Evolutionary conservation across 345 rosid species (phyloP).

Genomic region (Isatis tinctoria): DNA sequence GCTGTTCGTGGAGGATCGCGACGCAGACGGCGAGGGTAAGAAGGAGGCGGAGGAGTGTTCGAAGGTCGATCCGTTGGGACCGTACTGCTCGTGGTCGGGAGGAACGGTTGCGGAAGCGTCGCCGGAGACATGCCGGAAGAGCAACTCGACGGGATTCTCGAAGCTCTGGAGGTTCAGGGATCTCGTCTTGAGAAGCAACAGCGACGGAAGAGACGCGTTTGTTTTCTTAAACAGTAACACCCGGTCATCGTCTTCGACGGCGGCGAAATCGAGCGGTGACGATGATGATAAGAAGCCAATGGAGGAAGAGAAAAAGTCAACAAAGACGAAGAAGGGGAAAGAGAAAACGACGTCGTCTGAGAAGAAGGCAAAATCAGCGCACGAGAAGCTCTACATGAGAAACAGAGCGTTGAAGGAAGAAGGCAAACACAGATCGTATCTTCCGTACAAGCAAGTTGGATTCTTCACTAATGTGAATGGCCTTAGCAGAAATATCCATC

Average conservation of each 20-base stretch:
- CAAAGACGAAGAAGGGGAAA: conserved; percentile 3
- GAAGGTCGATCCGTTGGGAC: conserved; percentile 17
- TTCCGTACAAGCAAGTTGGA: conserved; percentile 68
- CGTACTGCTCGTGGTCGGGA: conserved; percentile 41
- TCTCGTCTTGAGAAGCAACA: conserved; percentile 39
- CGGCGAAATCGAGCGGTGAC: conserved; percentile 5
- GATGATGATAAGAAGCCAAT: background rate
- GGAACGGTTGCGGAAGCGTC: conserved; percentile 41
- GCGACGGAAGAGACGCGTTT: conserved; percentile 61
- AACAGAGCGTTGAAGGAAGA: conserved; percentile 46
- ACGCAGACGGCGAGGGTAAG: background rate
- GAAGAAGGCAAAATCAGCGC: conserved; percentile 33
- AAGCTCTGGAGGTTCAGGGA: conserved; percentile 52
- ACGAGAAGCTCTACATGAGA: conserved; percentile 49
- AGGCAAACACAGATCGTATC: conserved; percentile 53
- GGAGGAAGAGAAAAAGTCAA: background rate
- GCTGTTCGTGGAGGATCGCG: conserved; percentile 36
- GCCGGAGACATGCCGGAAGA: conserved; percentile 49
- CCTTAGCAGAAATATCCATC: conserved; percentile 65
- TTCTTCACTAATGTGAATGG: conserved; percentile 64
- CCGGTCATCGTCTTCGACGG: background rate
- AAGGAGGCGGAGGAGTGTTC: background rate
- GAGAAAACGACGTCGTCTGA: conserved; percentile 24
- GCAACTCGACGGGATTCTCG: conserved; percentile 59
- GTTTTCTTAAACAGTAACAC: conserved; percentile 38